Conservation (phyloP, 225 moss, liverwort and hornwort genomes). For the Neckera pumila region DNA sequence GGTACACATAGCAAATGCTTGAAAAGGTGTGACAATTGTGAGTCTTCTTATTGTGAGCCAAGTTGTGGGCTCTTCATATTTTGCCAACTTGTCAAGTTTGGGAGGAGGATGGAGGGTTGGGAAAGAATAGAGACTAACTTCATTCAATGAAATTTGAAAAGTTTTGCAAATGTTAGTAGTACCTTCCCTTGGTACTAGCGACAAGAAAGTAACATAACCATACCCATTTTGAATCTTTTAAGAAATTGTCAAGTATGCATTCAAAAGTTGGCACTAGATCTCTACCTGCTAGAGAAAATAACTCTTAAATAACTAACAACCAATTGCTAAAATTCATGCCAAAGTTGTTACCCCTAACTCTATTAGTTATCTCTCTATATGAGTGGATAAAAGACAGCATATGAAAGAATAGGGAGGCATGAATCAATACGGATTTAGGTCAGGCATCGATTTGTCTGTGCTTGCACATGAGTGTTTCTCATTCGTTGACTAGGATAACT, state of each 20-base stretch:
- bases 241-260: not conserved
- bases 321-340: not conserved
- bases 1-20: not conserved
- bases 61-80: fast-evolving
- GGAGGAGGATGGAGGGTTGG: fast-evolving
- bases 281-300: not conserved
- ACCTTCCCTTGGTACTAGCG: no score
- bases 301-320: not conserved
- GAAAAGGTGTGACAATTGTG: not conserved
- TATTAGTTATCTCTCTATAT: no score
- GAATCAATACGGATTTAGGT: no score
- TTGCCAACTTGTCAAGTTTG: fast-evolving
- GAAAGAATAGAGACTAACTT: not conserved
- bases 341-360: not conserved
- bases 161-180: not conserved
- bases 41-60: not conserved
- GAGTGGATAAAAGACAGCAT: no score
- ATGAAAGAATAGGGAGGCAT: no score
- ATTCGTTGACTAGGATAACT: no score
- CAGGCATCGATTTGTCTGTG: no score
- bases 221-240: no score
- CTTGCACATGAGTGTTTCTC: fast-evolving
- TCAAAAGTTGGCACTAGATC: not conserved
- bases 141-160: no score
- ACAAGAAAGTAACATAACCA: no score